Conservation (phyloP, 208 protist species). For the Perkinsela sp. region DNA sequence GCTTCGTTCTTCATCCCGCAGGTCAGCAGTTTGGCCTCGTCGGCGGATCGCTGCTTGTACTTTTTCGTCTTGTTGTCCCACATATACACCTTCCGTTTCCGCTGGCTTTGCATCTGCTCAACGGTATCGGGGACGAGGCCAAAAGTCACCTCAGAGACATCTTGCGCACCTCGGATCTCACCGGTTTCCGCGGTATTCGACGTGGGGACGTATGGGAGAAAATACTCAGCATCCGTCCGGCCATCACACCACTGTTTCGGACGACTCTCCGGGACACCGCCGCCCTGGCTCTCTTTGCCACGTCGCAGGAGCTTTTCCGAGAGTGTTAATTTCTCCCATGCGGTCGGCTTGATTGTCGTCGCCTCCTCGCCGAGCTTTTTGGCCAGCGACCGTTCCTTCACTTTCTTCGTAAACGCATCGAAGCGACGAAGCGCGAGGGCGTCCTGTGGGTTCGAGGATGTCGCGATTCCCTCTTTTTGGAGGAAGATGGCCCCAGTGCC, state of each 20-base stretch:
- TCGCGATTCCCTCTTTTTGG: not conserved
- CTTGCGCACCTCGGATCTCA: constrained; percentile 3
- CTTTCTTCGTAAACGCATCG: not conserved
- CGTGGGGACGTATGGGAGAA: constrained; percentile 4
- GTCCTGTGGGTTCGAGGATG: not conserved
- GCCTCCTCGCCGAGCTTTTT: not conserved
- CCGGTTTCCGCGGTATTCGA: not conserved
- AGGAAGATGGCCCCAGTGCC: not conserved
- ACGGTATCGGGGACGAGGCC: constrained; percentile 51
- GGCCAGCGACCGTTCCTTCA: not conserved
- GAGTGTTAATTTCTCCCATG: constrained; percentile 17
- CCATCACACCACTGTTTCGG: too few species aligned
- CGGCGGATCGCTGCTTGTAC: constrained; percentile 60
- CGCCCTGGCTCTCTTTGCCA: constrained; percentile 42
- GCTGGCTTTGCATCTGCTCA: constrained; percentile 16
- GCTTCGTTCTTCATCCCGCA: constrained; percentile 64
- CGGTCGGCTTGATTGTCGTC: not conserved
- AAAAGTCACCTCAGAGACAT: constrained; percentile 46
- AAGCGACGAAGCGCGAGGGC: not conserved
- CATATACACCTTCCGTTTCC: constrained; percentile 53
- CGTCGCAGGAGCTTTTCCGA: constrained; percentile 34
- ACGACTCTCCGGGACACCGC: too few species aligned
- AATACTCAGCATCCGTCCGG: constrained; percentile 4
- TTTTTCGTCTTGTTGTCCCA: constrained; percentile 73
- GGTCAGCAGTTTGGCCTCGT: constrained; percentile 51